Conservation (phyloP, 352 stramenopile genomes). For the Phytopythium delawarense region DNA sequence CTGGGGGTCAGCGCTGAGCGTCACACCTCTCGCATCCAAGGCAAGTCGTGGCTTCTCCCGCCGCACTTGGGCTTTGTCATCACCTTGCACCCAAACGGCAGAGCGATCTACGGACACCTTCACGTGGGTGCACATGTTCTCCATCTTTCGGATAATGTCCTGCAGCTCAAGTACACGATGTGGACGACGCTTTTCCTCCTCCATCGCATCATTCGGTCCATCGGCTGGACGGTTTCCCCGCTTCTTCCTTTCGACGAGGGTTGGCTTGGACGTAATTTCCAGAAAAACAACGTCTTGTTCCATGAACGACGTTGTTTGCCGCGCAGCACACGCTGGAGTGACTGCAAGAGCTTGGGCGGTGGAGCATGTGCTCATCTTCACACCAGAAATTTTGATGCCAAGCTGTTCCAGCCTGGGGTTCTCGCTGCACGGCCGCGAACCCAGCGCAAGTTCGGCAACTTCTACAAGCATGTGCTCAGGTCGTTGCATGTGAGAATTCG, state of each 20-base stretch:
- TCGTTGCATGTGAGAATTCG: conserved; percentile 29
- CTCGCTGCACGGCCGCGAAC: conserved; percentile 38
- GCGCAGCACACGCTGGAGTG: not conserved
- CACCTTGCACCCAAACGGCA: conserved; percentile 28
- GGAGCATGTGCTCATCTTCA: conserved; percentile 43
- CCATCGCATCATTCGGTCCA: not conserved
- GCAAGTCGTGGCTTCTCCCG: not conserved
- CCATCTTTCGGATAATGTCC: conserved; percentile 43
- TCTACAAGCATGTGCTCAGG: conserved; percentile 54
- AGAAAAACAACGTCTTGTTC: conserved; percentile 3
- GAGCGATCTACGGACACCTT: conserved; percentile 29
- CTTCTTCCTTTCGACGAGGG: not conserved
- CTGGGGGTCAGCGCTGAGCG: conserved; percentile 35
- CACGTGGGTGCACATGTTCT: conserved; percentile 41
- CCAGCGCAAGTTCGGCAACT: conserved; percentile 33
- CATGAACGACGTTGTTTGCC: not conserved
- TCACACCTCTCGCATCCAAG: not conserved
- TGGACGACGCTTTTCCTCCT: not conserved
- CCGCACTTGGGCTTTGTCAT: not conserved
- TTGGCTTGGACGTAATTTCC: conserved; percentile 4
- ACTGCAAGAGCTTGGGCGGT: not conserved
- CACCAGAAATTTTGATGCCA: conserved; percentile 27
- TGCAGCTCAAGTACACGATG: conserved; percentile 31
- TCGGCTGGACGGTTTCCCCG: not conserved
- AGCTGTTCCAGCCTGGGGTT: conserved; percentile 46